A percentile compares a stretch with the other conserved stretches of the same genome.
Evolutionary conservation across 2,329 filamentous ascomycete genomes (phyloP).

Genomic region (Stachybotrys chlorohalonatus): DNA sequence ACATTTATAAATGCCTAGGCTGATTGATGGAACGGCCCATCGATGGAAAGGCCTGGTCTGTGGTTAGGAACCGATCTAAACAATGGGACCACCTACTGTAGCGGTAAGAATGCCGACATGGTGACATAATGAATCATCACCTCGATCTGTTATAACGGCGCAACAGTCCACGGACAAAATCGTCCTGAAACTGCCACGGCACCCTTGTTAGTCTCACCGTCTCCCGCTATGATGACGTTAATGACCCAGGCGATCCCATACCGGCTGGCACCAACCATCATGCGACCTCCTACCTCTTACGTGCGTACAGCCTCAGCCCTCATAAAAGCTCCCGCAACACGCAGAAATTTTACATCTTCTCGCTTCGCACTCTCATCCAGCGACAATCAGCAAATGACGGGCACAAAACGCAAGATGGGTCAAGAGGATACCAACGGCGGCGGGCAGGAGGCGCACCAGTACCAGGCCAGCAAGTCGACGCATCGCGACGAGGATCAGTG

Average conservation of each 20-base stretch:
- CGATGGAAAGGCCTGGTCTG: too few relatives aligned
- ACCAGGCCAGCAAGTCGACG: conserved; percentile 1
- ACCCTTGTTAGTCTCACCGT: too few relatives aligned
- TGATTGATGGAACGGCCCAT: too few relatives aligned
- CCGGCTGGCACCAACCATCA: background rate
- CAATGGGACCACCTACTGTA: background rate
- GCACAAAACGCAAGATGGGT: background rate
- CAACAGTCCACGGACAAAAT: background rate
- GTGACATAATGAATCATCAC: background rate
- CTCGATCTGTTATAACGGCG: background rate
- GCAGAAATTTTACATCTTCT: background rate
- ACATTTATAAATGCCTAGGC: too few relatives aligned
- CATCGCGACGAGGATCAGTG: background rate
- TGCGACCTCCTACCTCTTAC: background rate
- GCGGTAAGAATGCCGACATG: background rate
- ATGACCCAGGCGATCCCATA: background rate
- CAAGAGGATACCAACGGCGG: background rate
- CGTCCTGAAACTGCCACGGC: too few relatives aligned
- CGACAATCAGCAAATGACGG: background rate
- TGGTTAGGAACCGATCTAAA: background rate
- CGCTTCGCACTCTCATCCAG: background rate
- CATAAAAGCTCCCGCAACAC: background rate
- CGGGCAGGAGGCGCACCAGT: background rate
- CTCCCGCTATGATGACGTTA: background rate
- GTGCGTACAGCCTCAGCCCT: background rate